These are phyloP conservation scores for Hypoxylon sp. DNA, from an alignment of 2,329 filamentous ascomycete species.

Conservation along the genomic window DNA sequence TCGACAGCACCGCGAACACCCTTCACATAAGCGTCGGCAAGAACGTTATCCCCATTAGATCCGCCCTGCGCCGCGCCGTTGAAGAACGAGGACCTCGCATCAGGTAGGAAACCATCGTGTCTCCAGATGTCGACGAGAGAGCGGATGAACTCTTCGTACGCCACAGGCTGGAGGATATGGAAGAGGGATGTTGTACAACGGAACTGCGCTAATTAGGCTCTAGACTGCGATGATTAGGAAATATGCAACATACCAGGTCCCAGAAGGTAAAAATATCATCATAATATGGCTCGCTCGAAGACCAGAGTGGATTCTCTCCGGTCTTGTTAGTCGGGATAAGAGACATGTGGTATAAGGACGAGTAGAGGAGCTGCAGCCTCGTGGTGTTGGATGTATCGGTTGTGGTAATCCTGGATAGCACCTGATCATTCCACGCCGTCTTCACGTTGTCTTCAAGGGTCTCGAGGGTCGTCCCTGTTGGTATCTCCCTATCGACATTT, in stretches of 20 bases:
- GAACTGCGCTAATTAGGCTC: conserved; percentile 60
- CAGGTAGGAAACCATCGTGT: conserved; percentile 74
- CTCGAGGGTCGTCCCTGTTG: conserved; percentile 59
- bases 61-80: conserved; percentile 80
- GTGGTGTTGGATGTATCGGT: conserved; percentile 67
- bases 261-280: conserved; percentile 81
- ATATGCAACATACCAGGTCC: conserved; percentile 61
- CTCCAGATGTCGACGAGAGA: conserved; percentile 79
- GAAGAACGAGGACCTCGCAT: conserved; percentile 76
- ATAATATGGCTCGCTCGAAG: conserved; percentile 76
- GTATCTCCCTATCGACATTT: conserved; percentile 71
- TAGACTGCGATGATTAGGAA: not conserved
- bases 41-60: conserved; percentile 78
- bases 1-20: conserved; percentile 73
- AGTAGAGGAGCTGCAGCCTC: conserved; percentile 75
- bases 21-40: conserved; percentile 81
- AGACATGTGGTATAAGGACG: conserved; percentile 78
- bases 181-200: conserved; percentile 76
- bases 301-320: conserved; percentile 78
- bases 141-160: conserved; percentile 76
- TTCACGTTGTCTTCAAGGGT: conserved; percentile 64
- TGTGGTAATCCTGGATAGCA: conserved; percentile 75
- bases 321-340: conserved; percentile 79
- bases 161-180: conserved; percentile 74
- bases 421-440: conserved; percentile 71